A percentile compares a stretch with the other conserved stretches of the same genome.
Conservation (phyloP, 306 rosid species). For the Neltuma alba region DNA sequence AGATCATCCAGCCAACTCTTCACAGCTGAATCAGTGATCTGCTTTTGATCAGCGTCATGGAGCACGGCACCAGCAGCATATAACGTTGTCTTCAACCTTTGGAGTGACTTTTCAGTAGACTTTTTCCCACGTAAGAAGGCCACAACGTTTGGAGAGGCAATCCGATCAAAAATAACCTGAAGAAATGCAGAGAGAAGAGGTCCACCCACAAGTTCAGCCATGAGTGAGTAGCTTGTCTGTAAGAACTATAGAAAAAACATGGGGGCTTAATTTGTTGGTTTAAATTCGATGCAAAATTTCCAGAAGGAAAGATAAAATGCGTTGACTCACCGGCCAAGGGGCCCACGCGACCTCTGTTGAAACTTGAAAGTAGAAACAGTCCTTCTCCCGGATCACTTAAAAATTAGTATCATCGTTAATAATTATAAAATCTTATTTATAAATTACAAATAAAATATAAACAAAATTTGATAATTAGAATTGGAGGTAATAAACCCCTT, state of each 20-base stretch:
- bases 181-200: conserved; percentile 22
- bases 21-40: conserved; percentile 19
- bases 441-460: too few species aligned
- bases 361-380: too few species aligned
- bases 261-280: too few species aligned
- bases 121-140: conserved; percentile 11
- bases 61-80: conserved; percentile 19
- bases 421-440: too few species aligned
- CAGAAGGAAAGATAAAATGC: too few species aligned
- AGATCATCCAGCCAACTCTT: conserved; percentile 41
- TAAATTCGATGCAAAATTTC: too few species aligned
- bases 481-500: too few species aligned
- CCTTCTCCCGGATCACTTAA: too few species aligned
- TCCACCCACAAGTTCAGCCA: conserved; percentile 2
- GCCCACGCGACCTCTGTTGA: too few species aligned
- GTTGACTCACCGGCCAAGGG: too few species aligned
- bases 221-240: not conserved
- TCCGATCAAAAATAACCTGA: conserved; percentile 24
- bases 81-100: conserved; percentile 21
- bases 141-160: conserved; percentile 1
- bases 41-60: conserved; percentile 43
- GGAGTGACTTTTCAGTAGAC: not conserved
- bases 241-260: not conserved
- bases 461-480: too few species aligned
- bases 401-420: too few species aligned